These are phyloP conservation scores for Hypomontagnella monticulosa DNA, from an alignment of 495 filamentous ascomycete genomes.

Conservation along the genomic window DNA sequence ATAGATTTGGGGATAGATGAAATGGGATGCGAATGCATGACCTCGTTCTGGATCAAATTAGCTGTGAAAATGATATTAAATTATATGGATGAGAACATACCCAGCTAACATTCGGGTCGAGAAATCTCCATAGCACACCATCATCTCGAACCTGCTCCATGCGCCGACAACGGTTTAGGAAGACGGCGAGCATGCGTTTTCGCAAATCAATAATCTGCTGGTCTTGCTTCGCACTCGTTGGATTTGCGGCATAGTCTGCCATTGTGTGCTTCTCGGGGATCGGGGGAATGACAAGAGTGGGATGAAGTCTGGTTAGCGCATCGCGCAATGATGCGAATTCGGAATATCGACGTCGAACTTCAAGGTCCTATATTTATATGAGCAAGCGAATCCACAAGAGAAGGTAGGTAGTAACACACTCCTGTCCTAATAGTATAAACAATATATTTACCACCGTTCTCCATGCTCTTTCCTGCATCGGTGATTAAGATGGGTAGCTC, in stretches of 20 bases:
- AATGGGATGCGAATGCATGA: constrained; percentile 87
- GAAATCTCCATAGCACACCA: constrained; percentile 95
- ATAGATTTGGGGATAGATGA: constrained; percentile 92
- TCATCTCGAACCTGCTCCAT: constrained; percentile 96
- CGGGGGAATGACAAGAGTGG: constrained; percentile 92
- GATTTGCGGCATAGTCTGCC: constrained; percentile 97
- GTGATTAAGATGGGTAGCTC: constrained; percentile 88
- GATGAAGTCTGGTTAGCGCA: constrained; percentile 88
- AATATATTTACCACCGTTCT: constrained; percentile 88
- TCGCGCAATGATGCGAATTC: constrained; percentile 94
- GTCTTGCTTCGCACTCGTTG: constrained; percentile 97
- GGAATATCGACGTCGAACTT: constrained; percentile 94
- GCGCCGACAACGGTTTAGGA: constrained; percentile 87
- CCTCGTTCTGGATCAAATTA: constrained; percentile 77
- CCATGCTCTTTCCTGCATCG: constrained; percentile 93
- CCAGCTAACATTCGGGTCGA: constrained; percentile 99
- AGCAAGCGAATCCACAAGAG: constrained; percentile 26
- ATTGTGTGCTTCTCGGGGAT: constrained; percentile 99
- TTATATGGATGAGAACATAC: constrained; percentile 58
- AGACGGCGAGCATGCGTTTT: constrained; percentile 95
- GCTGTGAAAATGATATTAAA: constrained; percentile 10
- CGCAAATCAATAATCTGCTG: constrained; percentile 93
- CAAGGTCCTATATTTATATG: constrained; percentile 73
- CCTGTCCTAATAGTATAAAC: constrained; percentile 97
- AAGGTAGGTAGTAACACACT: constrained; percentile 61